phyloP scores from a whole-genome alignment of 768 basidiomycete genomes.

The Lentinula raphanica region DNA sequence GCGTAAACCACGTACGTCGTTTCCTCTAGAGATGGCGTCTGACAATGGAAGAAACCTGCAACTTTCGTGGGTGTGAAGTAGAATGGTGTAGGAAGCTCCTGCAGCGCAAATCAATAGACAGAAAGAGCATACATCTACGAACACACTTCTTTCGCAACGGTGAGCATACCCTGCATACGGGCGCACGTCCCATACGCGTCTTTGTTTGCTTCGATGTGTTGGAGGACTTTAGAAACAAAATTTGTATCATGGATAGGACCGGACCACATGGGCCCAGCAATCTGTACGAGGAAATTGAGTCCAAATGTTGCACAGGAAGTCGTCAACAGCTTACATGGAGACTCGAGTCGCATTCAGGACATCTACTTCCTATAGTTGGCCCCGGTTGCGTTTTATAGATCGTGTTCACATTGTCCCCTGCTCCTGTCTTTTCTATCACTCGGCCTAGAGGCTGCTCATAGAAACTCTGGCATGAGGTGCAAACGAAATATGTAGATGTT shows the following conservation, averaged over 20 bases:
- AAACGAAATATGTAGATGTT: conserved; percentile 81
- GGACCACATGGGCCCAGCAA: conserved; percentile 97
- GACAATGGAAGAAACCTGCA: conserved; percentile 77
- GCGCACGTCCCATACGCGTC: conserved; percentile 69
- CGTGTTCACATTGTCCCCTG: conserved; percentile 52
- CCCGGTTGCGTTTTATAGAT: conserved; percentile 70
- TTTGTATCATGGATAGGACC: conserved; percentile 74
- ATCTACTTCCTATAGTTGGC: conserved; percentile 60
- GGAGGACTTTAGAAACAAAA: conserved; percentile 72
- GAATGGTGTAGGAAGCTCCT: conserved; percentile 78
- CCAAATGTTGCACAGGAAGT: not conserved
- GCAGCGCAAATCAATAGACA: not conserved
- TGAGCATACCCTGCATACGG: conserved; percentile 95
- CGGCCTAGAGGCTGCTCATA: conserved; percentile 85
- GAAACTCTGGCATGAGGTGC: conserved; percentile 75
- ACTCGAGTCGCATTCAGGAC: conserved; percentile 75
- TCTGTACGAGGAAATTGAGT: conserved; percentile 31
- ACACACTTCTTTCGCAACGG: conserved; percentile 84
- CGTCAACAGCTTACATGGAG: conserved; percentile 57
- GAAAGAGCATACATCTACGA: no score
- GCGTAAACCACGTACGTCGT: conserved; percentile 52
- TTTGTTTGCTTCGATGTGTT: conserved; percentile 60
- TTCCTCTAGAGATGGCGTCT: conserved; percentile 69
- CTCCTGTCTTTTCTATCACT: conserved; percentile 54
- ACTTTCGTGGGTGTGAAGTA: conserved; percentile 84